phyloP scores from a whole-genome alignment of 345 rosid genomes.

The Excoecaria cochinchinensis region DNA sequence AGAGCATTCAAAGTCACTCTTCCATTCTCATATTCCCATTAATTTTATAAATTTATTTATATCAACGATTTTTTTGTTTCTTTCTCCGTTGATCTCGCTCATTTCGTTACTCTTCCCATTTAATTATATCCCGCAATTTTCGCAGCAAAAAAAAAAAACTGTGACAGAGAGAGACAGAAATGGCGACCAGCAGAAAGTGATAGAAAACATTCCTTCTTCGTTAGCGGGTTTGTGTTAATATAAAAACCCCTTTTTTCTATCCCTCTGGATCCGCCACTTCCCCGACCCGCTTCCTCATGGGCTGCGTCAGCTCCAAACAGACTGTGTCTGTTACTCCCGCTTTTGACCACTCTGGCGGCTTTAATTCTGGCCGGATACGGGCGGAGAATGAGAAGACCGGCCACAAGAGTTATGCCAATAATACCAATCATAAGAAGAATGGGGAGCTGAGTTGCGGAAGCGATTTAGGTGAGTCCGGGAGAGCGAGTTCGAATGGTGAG shows the following conservation, averaged over 20 bases:
- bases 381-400: slow-evolving; percentile 19
- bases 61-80: not conserved
- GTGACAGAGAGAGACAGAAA: not conserved
- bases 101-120: not conserved
- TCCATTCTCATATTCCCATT: not conserved
- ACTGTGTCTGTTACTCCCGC: slow-evolving; percentile 87
- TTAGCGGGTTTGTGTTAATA: not conserved
- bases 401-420: not conserved
- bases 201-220: not conserved
- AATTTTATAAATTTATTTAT: not conserved
- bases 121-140: slow-evolving; percentile 1
- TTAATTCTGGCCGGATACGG: slow-evolving; percentile 40
- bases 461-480: slow-evolving; percentile 72
- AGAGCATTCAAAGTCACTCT: not conserved
- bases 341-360: slow-evolving; percentile 59
- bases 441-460: slow-evolving; percentile 46
- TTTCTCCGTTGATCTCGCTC: slow-evolving; percentile 20
- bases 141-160: not conserved
- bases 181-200: not conserved
- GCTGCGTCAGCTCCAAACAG: slow-evolving; percentile 98
- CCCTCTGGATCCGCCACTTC: too few species aligned
- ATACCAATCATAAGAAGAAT: slow-evolving; percentile 23
- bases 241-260: not conserved
- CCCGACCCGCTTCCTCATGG: slow-evolving; percentile 44
- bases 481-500: slow-evolving; percentile 64